Percentiles rank a stretch among this genome's conserved stretches.
phyloP scores from a whole-genome alignment of 345 rosid genomes.

The Isatis tinctoria region DNA sequence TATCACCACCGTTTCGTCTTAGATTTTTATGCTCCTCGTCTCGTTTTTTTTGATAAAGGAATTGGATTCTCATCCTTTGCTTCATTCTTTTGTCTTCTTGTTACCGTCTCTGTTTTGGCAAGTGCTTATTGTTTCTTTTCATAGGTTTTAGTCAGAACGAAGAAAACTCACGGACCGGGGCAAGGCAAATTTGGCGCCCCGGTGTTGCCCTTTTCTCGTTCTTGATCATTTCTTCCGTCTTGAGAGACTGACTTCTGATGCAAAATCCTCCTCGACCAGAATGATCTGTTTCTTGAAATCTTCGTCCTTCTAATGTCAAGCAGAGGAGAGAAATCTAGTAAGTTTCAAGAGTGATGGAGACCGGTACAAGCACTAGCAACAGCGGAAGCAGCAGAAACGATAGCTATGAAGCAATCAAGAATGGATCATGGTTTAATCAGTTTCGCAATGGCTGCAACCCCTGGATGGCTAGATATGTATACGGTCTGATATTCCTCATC shows the following conservation, averaged over 20 bases:
- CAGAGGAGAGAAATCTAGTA: conserved; percentile 33
- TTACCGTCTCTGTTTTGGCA: conserved; percentile 3
- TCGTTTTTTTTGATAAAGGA: conserved; percentile 6
- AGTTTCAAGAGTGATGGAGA: conserved; percentile 50
- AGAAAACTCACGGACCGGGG: neutral
- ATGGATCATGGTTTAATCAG: conserved; percentile 71
- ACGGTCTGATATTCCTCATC: conserved; percentile 68
- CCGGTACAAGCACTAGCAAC: conserved; percentile 34
- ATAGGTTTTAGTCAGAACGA: conserved; percentile 19
- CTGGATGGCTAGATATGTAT: conserved; percentile 93
- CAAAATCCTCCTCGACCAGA: neutral
- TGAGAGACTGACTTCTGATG: neutral
- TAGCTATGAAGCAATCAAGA: conserved; percentile 41
- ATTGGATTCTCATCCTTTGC: conserved; percentile 24
- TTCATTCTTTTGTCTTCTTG: conserved; percentile 17
- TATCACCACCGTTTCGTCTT: neutral
- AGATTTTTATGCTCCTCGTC: neutral
- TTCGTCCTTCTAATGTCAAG: conserved; percentile 39
- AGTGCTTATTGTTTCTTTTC: conserved; percentile 12
- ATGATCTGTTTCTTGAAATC: neutral
- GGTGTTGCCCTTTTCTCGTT: neutral
- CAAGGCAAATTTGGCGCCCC: neutral
- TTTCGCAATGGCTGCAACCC: conserved; percentile 80
- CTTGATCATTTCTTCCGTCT: neutral
- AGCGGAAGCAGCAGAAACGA: conserved; percentile 17